A percentile compares a stretch with the other conserved stretches of the same genome.
Evolutionary conservation across 805 yeast genomes (phyloP).

Genomic region (Pichia paraexigua): DNA sequence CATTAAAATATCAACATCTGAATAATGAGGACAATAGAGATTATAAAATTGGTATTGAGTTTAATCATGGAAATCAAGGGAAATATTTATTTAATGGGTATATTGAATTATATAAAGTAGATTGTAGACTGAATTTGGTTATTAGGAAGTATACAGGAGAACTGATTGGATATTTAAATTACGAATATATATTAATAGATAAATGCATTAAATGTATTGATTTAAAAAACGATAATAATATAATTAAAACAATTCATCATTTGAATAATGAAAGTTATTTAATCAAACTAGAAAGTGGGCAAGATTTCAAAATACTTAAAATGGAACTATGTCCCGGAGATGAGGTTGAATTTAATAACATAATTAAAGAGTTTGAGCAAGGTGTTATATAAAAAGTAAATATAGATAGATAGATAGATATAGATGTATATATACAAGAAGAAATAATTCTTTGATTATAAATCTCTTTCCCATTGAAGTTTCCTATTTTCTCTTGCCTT

Average conservation of each 20-base stretch:
- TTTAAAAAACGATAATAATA: slow-evolving; percentile 7
- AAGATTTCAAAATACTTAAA: slow-evolving; percentile 18
- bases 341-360: slow-evolving; percentile 7
- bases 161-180: slow-evolving; percentile 5
- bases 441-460: slow-evolving; percentile 3
- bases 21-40: neutral
- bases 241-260: slow-evolving; percentile 17
- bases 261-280: slow-evolving; percentile 18
- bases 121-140: slow-evolving; percentile 9
- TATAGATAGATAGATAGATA: neutral
- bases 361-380: slow-evolving; percentile 1
- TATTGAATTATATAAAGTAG: slow-evolving; percentile 17
- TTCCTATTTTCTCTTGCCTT: slow-evolving; percentile 17
- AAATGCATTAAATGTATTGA: slow-evolving; percentile 7
- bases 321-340: slow-evolving; percentile 24
- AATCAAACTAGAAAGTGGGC: slow-evolving; percentile 6
- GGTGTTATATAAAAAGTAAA: neutral
- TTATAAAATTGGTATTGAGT: neutral
- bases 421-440: slow-evolving; percentile 7
- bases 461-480: slow-evolving; percentile 21
- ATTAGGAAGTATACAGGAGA: slow-evolving; percentile 13
- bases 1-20: neutral
- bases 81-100: slow-evolving; percentile 19
- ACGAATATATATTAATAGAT: slow-evolving; percentile 4
- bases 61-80: neutral